These are phyloP conservation scores for Ogataea thermomethanolica DNA, from an alignment of 805 yeast genomes.

Conservation along the genomic window DNA sequence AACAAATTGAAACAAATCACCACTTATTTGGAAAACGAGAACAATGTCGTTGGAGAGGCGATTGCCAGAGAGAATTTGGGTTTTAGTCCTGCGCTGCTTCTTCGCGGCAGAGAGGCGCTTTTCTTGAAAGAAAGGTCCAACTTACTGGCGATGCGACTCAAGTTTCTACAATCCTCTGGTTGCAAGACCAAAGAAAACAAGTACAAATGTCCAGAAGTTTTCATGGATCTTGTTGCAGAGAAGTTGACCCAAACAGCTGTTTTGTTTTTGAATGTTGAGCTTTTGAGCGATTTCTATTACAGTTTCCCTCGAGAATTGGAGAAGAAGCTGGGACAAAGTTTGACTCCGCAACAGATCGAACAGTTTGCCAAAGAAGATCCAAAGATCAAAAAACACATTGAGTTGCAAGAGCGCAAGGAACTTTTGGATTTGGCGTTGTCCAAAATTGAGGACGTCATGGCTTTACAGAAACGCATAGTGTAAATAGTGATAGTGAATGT, in stretches of 20 bases:
- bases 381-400: slow-evolving; percentile 83
- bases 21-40: slow-evolving; percentile 57
- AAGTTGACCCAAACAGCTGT: slow-evolving; percentile 93
- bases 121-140: slow-evolving; percentile 73
- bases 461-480: slow-evolving; percentile 45
- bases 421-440: slow-evolving; percentile 76
- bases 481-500: background rate
- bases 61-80: slow-evolving; percentile 73
- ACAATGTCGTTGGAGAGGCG: slow-evolving; percentile 33
- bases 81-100: slow-evolving; percentile 70
- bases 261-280: slow-evolving; percentile 86
- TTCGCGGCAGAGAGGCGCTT: slow-evolving; percentile 78
- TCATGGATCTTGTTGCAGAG: slow-evolving; percentile 86
- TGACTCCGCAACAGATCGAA: slow-evolving; percentile 77
- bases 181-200: slow-evolving; percentile 79
- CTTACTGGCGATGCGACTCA: slow-evolving; percentile 69
- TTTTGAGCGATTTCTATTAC: slow-evolving; percentile 91
- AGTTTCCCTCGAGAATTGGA: slow-evolving; percentile 95
- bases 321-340: slow-evolving; percentile 55
- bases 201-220: slow-evolving; percentile 91
- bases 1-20: slow-evolving; percentile 81
- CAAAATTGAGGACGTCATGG: slow-evolving; percentile 82
- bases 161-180: slow-evolving; percentile 66
- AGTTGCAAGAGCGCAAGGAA: slow-evolving; percentile 89
- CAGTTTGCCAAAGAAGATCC: slow-evolving; percentile 93